Evolutionary conservation across 2,329 filamentous ascomycete genomes (phyloP), one percentile per base, ranked within the genome.

Genomic region (Phaeosphaeria sp.): DNA sequence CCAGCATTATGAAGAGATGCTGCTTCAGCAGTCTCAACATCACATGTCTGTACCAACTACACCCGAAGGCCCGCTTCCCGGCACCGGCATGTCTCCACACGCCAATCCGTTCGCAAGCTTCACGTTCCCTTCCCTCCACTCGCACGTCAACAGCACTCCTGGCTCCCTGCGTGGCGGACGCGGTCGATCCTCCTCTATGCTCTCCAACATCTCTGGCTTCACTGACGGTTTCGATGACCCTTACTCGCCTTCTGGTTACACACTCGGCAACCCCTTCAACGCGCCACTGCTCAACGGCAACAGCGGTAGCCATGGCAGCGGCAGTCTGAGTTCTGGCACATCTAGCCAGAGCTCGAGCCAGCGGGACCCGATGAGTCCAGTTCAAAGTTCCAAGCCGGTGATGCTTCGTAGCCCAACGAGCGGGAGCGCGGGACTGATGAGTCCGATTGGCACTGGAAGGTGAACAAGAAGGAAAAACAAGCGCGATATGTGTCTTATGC

Each of bases 61-160:
- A n/a, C 86, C 86, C n/a, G 86, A 88, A 74, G 84, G 84, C 25
- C 80, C 82, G 30, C 74, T 87, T 15, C 84, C 85, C 22, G 84
- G 84, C 55, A 85, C 84, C 10, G 79, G 57, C 68, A 76, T 63
- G 78, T 73, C 71, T 59, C 72, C 71, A 47, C 64, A 73, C 50
- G 65, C 64, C 59, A 69, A 68, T 20, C 69, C 74, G 21, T 76
- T 75, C 67, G 69, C 72, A 21, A 73, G 69, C 62, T 78, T 75
- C 65, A 73, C 75, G 41, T 78, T 78, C 56, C 74, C 76, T 1
- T 66, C 69, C 20, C 55, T 74, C 52, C 65, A 72, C 20, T 59
- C 61, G 6, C 69, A 72, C 10, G 55, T 72, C 48, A 68, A 67
- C 57, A 71, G 70, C 62, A 75, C 74, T 23, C 75, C 73, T 3